Conservation (phyloP, 2,329 filamentous ascomycete species). For the Escovopsis sp. region DNA sequence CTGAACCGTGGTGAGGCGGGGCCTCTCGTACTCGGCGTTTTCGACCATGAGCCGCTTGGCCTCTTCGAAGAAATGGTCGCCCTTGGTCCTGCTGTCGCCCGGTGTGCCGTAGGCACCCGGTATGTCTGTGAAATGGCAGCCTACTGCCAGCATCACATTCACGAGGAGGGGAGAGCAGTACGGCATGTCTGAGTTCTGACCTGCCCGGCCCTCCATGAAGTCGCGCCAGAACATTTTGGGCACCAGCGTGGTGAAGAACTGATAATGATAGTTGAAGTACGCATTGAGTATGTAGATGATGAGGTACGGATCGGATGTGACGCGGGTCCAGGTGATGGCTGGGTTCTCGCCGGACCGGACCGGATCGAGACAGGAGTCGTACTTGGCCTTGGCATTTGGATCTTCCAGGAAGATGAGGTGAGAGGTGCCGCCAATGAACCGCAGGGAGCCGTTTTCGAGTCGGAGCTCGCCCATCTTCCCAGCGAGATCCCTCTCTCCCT, state of each 20-base stretch:
- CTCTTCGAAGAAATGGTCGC: conserved; percentile 91
- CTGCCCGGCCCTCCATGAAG: conserved; percentile 57
- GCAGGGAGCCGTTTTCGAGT: conserved; percentile 72
- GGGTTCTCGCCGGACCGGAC: conserved; percentile 48
- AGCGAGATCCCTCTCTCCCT: conserved; percentile 66
- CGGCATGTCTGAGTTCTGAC: conserved; percentile 32
- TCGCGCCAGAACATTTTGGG: conserved; percentile 78
- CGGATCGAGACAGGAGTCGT: conserved; percentile 30
- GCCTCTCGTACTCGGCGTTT: conserved; percentile 85
- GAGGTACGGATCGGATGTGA: conserved; percentile 65
- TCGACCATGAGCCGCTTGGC: conserved; percentile 81
- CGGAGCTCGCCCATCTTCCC: conserved; percentile 88
- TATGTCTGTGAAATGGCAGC: conserved; percentile 80
- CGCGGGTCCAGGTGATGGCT: conserved; percentile 73
- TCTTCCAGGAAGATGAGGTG: conserved; percentile 71
- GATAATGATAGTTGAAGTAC: conserved; percentile 98
- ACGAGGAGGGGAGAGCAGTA: conserved; percentile 86
- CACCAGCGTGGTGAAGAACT: conserved; percentile 85
- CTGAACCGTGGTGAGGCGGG: conserved; percentile 79
- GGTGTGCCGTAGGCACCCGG: conserved; percentile 55
- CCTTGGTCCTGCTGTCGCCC: conserved; percentile 70
- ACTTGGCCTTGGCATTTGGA: conserved; percentile 22
- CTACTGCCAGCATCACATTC: conserved; percentile 84
- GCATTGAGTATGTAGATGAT: conserved; percentile 83
- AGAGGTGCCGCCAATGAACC: conserved; percentile 88